phyloP scores from a whole-genome alignment of 805 yeast genomes.

The Barnettozyma wickerhamii region DNA sequence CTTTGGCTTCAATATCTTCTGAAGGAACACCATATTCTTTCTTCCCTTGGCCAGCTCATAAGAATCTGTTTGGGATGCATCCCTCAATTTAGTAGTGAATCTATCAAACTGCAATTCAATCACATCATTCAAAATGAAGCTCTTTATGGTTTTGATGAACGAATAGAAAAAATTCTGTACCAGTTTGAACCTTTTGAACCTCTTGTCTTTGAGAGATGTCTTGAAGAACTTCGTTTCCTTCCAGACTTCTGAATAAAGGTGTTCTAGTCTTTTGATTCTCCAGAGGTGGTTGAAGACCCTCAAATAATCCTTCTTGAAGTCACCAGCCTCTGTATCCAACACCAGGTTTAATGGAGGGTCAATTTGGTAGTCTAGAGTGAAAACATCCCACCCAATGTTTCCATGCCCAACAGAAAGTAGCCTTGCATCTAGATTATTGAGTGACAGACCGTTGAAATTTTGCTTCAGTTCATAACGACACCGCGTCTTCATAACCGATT shows the following conservation, averaged over 20 bases:
- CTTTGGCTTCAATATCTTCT: slow-evolving; percentile 29
- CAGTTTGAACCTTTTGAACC: slow-evolving; percentile 27
- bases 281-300: slow-evolving; percentile 83
- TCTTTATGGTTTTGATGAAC: slow-evolving; percentile 29
- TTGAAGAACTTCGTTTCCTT: slow-evolving; percentile 30
- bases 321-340: slow-evolving; percentile 43
- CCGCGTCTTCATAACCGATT: slow-evolving; percentile 56
- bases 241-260: slow-evolving; percentile 49
- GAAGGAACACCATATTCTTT: background rate
- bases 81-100: slow-evolving; percentile 29
- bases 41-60: slow-evolving; percentile 24
- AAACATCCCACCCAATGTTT: slow-evolving; percentile 86
- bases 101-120: slow-evolving; percentile 27
- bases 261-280: slow-evolving; percentile 63
- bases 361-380: slow-evolving; percentile 73
- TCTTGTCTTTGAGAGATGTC: slow-evolving; percentile 21
- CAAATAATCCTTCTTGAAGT: slow-evolving; percentile 56
- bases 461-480: slow-evolving; percentile 35
- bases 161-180: slow-evolving; percentile 30
- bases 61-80: slow-evolving; percentile 19
- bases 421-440: slow-evolving; percentile 73
- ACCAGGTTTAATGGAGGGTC: slow-evolving; percentile 50
- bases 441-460: slow-evolving; percentile 33
- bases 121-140: slow-evolving; percentile 28
- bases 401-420: slow-evolving; percentile 70